Percentiles rank a stretch among this genome's conserved stretches.
Conservation (phyloP, 1,284 basidiomycete species). For the Schizophyllum commune region DNA sequence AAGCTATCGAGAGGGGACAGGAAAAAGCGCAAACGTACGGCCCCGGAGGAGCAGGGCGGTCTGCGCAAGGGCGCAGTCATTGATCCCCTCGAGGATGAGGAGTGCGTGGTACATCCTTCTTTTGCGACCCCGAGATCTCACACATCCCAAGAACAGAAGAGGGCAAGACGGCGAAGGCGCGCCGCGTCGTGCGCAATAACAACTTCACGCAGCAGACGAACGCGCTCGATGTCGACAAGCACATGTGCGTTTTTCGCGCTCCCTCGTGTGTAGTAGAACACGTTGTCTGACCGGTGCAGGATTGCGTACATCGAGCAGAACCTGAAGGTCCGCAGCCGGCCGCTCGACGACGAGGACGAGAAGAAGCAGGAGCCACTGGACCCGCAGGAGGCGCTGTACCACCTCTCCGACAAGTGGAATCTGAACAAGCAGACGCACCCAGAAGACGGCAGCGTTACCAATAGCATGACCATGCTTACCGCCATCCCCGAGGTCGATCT, state of each 20-base stretch:
- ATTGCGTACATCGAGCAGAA: conserved; percentile 97
- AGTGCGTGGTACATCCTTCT: conserved; percentile 20
- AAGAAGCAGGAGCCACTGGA: conserved; percentile 43
- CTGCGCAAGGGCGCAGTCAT: conserved; percentile 39
- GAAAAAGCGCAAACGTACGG: conserved; percentile 55
- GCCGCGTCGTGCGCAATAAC: conserved; percentile 73
- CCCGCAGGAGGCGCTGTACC: conserved; percentile 78
- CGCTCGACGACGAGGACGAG: conserved; percentile 37
- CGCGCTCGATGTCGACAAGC: conserved; percentile 92
- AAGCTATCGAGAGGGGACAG: conserved; percentile 85
- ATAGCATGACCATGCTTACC: conserved; percentile 89
- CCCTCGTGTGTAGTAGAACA: not conserved
- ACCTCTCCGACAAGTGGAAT: conserved; percentile 69
- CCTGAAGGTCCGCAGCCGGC: conserved; percentile 68
- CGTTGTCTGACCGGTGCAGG: conserved; percentile 38
- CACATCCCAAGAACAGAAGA: conserved; percentile 41
- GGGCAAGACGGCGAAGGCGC: conserved; percentile 57
- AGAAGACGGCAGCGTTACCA: conserved; percentile 90
- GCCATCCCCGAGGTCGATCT: conserved; percentile 96
- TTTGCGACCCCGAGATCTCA: not conserved
- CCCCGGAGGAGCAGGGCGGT: conserved; percentile 51
- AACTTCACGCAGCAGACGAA: conserved; percentile 98
- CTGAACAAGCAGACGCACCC: conserved; percentile 43
- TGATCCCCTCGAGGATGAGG: conserved; percentile 52
- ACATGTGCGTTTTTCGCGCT: conserved; percentile 61